Conservation (phyloP, 2,329 filamentous ascomycete species). For the Lithohypha guttulata region DNA sequence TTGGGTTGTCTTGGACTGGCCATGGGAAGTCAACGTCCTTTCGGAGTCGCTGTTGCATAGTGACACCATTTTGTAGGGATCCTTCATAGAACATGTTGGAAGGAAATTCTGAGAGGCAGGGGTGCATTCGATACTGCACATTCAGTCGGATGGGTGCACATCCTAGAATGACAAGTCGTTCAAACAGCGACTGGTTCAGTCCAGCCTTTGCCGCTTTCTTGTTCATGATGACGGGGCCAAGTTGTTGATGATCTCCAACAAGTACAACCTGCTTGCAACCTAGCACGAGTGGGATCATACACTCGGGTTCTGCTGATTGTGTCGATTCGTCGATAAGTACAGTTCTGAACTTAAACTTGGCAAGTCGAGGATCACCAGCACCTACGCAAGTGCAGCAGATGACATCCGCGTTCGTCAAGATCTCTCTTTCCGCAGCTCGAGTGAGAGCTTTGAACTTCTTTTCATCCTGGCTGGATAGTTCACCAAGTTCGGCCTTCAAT, state of each 20-base stretch:
- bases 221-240: slow-evolving; percentile 99
- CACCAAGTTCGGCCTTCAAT: slow-evolving; percentile 82
- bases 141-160: slow-evolving; percentile 86
- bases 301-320: slow-evolving; percentile 94
- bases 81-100: slow-evolving; percentile 99
- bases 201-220: slow-evolving; percentile 98
- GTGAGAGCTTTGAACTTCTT: slow-evolving; percentile 98
- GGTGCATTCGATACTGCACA: slow-evolving; percentile 98
- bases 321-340: slow-evolving; percentile 97
- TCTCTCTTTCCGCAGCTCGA: slow-evolving; percentile 86
- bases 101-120: slow-evolving; percentile 90
- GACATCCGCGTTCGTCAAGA: slow-evolving; percentile 88
- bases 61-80: slow-evolving; percentile 91
- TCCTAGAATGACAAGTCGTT: slow-evolving; percentile 85
- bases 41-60: slow-evolving; percentile 74
- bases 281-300: slow-evolving; percentile 93
- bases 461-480: slow-evolving; percentile 89
- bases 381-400: slow-evolving; percentile 98
- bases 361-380: slow-evolving; percentile 84
- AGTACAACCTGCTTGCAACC: slow-evolving; percentile 99
- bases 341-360: slow-evolving; percentile 97
- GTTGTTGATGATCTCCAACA: slow-evolving; percentile 94
- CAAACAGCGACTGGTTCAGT: slow-evolving; percentile 95
- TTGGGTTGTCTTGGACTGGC: slow-evolving; percentile 85
- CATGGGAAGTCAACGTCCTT: slow-evolving; percentile 96